A percentile compares a stretch with the other conserved stretches of the same genome.
Evolutionary conservation across 495 filamentous ascomycete genomes (phyloP).

Genomic region (Penicillium waksmanii): DNA sequence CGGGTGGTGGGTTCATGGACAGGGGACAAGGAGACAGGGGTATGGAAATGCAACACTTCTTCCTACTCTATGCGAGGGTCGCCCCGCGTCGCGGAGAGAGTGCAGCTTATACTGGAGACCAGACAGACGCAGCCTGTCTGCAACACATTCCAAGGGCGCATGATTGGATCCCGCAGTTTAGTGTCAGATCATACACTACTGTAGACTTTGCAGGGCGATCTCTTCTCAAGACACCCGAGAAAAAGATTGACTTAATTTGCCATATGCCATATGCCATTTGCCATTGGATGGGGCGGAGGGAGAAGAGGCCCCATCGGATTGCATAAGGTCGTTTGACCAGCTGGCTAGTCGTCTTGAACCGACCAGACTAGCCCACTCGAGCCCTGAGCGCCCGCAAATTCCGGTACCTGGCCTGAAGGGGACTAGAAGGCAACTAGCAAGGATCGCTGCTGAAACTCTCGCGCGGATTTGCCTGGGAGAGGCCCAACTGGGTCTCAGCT

Average conservation of each 20-base stretch:
- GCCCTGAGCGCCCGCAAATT: slow-evolving; percentile 1
- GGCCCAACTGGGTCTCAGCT: slow-evolving; percentile 24
- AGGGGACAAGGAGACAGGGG: neutral
- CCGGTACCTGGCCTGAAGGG: slow-evolving; percentile 15
- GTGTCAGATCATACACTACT: slow-evolving; percentile 18
- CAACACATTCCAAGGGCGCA: slow-evolving; percentile 1
- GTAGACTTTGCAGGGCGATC: slow-evolving; percentile 17
- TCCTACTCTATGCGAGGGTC: slow-evolving; percentile 2
- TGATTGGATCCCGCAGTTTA: slow-evolving; percentile 9
- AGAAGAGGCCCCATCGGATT: slow-evolving; percentile 13
- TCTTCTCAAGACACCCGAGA: slow-evolving; percentile 4
- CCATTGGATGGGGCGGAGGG: neutral
- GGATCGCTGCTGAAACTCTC: slow-evolving; percentile 24
- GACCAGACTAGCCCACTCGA: neutral
- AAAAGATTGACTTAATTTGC: slow-evolving; percentile 17
- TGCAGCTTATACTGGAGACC: neutral
- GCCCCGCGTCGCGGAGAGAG: neutral
- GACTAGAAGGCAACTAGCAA: slow-evolving; percentile 28
- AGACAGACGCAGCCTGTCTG: slow-evolving; percentile 2
- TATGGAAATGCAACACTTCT: neutral
- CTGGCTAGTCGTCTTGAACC: neutral
- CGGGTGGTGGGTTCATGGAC: neutral
- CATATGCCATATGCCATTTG: neutral
- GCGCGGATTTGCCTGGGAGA: slow-evolving; percentile 13
- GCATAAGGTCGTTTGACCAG: slow-evolving; percentile 22